phyloP scores from a whole-genome alignment of 73 alveolate species.

The Loxodes magnus region DNA sequence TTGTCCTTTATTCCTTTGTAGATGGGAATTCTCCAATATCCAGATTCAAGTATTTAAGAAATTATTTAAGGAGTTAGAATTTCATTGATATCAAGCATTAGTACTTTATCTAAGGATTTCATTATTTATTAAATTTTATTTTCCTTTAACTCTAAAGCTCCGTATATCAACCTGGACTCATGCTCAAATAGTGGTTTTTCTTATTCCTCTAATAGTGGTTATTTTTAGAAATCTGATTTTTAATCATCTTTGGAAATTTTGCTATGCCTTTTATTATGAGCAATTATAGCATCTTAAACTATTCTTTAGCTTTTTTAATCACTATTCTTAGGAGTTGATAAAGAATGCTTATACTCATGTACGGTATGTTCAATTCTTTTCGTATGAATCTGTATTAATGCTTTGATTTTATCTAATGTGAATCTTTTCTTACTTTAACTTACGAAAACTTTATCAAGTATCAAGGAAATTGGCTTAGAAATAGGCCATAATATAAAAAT shows the following conservation, averaged over 20 bases:
- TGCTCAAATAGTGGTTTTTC: too few species aligned
- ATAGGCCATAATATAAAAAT: conserved; percentile 29
- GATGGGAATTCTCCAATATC: conserved; percentile 52
- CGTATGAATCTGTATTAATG: conserved; percentile 4
- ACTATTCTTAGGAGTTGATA: not conserved
- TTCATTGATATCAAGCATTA: conserved; percentile 17
- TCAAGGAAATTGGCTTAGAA: conserved; percentile 43
- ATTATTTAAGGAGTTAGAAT: conserved; percentile 14
- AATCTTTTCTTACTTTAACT: conserved; percentile 3
- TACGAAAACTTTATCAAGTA: conserved; percentile 46
- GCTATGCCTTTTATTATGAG: conserved; percentile 1
- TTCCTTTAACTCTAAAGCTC: conserved; percentile 34
- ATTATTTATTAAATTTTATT: conserved; percentile 19
- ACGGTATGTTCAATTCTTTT: not conserved
- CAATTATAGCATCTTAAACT: not conserved
- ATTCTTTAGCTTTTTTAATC: not conserved
- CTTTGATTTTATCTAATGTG: not conserved
- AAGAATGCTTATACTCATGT: too few species aligned
- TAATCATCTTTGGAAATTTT: too few species aligned
- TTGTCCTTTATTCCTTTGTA: conserved; percentile 25
- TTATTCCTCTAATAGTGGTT: too few species aligned
- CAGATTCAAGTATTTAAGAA: conserved; percentile 16
- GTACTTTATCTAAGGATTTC: conserved; percentile 37
- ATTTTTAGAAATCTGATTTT: too few species aligned
- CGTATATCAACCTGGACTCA: conserved; percentile 33